Base-by-base conservation (phyloP, 345 rosid species). In the Eutrema yunnanense region DNA sequence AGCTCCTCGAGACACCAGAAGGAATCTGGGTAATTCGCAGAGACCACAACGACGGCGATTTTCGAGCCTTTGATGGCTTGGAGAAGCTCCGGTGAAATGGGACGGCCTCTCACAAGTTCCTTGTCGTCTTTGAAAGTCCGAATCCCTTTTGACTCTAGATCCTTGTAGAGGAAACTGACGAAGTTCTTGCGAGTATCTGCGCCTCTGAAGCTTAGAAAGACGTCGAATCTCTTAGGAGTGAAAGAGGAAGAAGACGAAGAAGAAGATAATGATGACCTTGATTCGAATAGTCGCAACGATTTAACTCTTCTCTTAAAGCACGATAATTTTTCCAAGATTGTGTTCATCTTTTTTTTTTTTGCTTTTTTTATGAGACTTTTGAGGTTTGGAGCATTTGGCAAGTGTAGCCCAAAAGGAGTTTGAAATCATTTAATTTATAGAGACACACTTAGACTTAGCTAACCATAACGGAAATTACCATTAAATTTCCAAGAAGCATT, bases 161-260 rank as follows among this genome's bases (percentile, higher is more conserved):
- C 72, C 4, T 34, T 67, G 60, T 72, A 49, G 40, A 80, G 83
- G 0, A 75, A 77, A 34, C 83, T 80, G 9, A 64, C 4, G 67
- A 80, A 76, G 50, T 30, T 73, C 2, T 38, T 72, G 50, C 83
- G 78, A 7, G 78, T 80, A 61, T 80, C 80, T 44, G 55, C 42
- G 33, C 80, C 83, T 72, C 83, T 62, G 51, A 72, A 80, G 29
- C 83, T 80, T 4, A 80, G 36, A 13, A 80, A 80, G 37, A 76
- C 83, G 26, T 76, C 78, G 72, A 46, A 72, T 5, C 0, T 66
- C n/a, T 5, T 10, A 13, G 74, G 65, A 44, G 65, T 61, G 34
- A 73, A 67, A 7, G 78, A 78, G 3, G 54, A 67, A 60, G 77
- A 71, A 26, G 66, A 63, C 0, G 73, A 43, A 6, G 72, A 43